Evolutionary conservation across 208 protist genomes (phyloP).

Genomic region (Crithidia fasciculata): DNA sequence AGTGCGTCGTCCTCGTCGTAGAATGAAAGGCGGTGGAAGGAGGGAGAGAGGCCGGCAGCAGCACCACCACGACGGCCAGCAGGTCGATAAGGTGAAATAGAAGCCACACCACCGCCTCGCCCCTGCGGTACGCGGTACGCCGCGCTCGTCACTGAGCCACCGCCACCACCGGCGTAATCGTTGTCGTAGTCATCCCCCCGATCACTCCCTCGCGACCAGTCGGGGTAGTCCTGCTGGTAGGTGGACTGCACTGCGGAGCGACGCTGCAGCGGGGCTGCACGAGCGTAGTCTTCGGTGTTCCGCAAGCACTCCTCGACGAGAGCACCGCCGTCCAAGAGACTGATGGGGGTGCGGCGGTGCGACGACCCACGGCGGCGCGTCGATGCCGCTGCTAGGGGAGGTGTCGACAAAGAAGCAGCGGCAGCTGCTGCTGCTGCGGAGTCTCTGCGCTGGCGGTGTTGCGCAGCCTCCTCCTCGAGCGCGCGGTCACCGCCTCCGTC

Average conservation of each 20-base stretch:
- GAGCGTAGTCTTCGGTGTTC: neutral
- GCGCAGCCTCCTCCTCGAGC: neutral
- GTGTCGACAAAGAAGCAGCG: neutral
- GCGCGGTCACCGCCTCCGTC: neutral
- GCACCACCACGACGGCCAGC: neutral
- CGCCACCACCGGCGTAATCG: too few relatives aligned
- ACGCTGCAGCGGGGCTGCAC: slow-evolving; percentile 1
- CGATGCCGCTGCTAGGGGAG: neutral
- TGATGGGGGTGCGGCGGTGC: neutral
- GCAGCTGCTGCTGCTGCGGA: neutral
- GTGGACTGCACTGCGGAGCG: slow-evolving; percentile 13
- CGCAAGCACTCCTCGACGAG: slow-evolving; percentile 27
- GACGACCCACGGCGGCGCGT: neutral
- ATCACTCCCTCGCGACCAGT: slow-evolving; percentile 1
- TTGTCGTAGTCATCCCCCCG: neutral
- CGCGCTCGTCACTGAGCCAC: too few relatives aligned
- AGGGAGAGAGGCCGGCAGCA: neutral
- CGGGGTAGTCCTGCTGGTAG: slow-evolving; percentile 18
- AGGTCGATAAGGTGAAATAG: neutral
- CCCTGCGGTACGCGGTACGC: too few relatives aligned
- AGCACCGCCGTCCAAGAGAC: slow-evolving; percentile 19
- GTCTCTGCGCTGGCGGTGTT: too few relatives aligned
- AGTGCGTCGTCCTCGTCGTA: slow-evolving; percentile 22
- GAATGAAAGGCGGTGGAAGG: slow-evolving; percentile 15
- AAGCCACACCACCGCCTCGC: too few relatives aligned